Evolutionary conservation across 148 eudicot species (phyloP), one percentile per base, ranked within the genome.

Genomic region (Oxyria digyna): DNA sequence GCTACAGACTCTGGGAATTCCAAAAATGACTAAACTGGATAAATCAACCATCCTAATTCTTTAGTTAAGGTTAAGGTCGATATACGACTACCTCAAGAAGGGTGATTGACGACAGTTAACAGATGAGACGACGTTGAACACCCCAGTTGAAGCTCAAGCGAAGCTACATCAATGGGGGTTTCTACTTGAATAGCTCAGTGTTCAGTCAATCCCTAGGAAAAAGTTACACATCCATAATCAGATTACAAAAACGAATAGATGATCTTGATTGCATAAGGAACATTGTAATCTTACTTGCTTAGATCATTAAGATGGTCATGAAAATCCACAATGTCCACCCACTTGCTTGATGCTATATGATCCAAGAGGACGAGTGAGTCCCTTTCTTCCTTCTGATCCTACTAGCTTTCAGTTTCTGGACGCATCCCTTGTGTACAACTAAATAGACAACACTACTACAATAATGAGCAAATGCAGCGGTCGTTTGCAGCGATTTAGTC

Each of bases 221-320:
- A 50, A 50, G 24, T 50, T 50, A 20, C 54, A 50, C 27, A 50
- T 2, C 50, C 57, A 50, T 6, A 50, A 50, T 50, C 21, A 50
- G 57, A 50, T 50, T 18, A 38, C 41, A 38, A 38, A 38, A 38
- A 1, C 8, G 0, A 38, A 2, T 6, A 38, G 8, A 38, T 38
- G 0, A 33, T 33, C 37, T 2, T 38, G 41, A 38, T 5, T 18
- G 24, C 11, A 35, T 50, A 49, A 49, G 55, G 21, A 45, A 37
- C 41, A 14, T 9, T 9, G 17, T 37, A 20, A 62, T 40, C 87
- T 79, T 82, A 91, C 97, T 84, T 85, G 96, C 85, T 88, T 67
- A 91, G 87, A 82, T 91, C 89, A 70, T 91, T 81, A 14, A 91
- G 90, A 79, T 91, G 97, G 80, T 91, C 97, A 74, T 91, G 90